Evolutionary conservation across 2,329 filamentous ascomycete genomes (phyloP), one percentile per base, ranked within the genome.

Genomic region (Paraconiothyrium sp.): DNA sequence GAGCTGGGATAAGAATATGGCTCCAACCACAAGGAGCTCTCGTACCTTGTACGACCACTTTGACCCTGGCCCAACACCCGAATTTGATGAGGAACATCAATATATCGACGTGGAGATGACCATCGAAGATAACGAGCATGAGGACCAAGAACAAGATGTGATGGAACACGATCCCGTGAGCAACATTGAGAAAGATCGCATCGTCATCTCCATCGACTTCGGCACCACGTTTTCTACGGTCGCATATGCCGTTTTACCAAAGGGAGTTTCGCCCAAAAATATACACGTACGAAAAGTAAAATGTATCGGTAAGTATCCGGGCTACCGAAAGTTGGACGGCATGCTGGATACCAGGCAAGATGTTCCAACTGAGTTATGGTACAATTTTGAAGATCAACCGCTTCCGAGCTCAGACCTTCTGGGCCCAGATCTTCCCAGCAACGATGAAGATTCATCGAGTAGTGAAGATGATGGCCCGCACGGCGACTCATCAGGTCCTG

Each of bases 171-270:
- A 30, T 30, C 27, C 27, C 27, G 27, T 30, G 27, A 30, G 27
- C 27, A 44, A 44, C 1, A 44, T 16, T 16, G n/a, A 11, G 14
- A n/a, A 13, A 57, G 46, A 1, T 20, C 14, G 62, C 59, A 24
- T 50, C 60, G 52, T 35, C 65, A 3, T 41, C 65, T 14, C 63
- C 67, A 30, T 59, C 67, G 67, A 69, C 46, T 66, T 66, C 27
- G 67, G 67, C 10, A 69, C 67, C 13, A 69, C 67, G 9, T 69
- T 66, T 35, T 67, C 65, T n/a, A 63, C 57, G 6, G 63, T 69
- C 35, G 63, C 67, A 6, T 69, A 66, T 43, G 46, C 55, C n/a
- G 16, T 37, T 4, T 20, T 69, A 22, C 41, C 9, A 20, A 62
- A 47, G 44, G 65, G 54, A 7, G 37, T 48, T 13, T 14, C 4